Evolutionary conservation across 164 flowering plant genomes (phyloP).

Genomic region (Nelumbo lutea): DNA sequence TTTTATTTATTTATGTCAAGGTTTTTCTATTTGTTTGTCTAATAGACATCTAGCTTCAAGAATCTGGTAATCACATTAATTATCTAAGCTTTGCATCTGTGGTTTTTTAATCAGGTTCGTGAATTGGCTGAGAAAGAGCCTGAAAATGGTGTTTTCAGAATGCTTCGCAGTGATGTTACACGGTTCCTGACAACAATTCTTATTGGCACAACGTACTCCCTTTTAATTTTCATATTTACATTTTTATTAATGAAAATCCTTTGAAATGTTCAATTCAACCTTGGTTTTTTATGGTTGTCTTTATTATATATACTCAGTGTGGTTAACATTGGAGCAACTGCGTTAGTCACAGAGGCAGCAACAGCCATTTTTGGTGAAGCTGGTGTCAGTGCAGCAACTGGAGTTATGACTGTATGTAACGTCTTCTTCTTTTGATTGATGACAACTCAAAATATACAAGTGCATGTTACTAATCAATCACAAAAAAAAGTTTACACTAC

Average conservation of each 20-base stretch:
- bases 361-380: constrained; percentile 96
- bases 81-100: constrained; percentile 4
- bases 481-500: neutral
- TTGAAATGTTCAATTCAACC: constrained; percentile 8
- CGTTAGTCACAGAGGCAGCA: constrained; percentile 97
- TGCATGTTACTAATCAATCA: neutral
- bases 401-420: constrained; percentile 88
- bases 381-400: constrained; percentile 97
- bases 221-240: neutral
- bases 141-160: constrained; percentile 87
- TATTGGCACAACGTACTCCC: constrained; percentile 92
- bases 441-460: neutral
- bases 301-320: constrained; percentile 48
- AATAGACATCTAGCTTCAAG: neutral
- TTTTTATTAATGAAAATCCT: constrained; percentile 1
- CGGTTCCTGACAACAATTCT: constrained; percentile 96
- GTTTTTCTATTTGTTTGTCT: too few relatives aligned
- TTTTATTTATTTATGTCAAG: too few relatives aligned
- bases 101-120: constrained; percentile 54
- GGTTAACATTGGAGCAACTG: constrained; percentile 98
- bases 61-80: neutral
- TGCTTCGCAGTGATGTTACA: constrained; percentile 93
- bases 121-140: constrained; percentile 97
- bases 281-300: constrained; percentile 25
- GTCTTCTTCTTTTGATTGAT: constrained; percentile 6